Evolutionary conservation across 192 early-diverging fungal genomes (phyloP).

Genomic region (Coemansia asiatica): DNA sequence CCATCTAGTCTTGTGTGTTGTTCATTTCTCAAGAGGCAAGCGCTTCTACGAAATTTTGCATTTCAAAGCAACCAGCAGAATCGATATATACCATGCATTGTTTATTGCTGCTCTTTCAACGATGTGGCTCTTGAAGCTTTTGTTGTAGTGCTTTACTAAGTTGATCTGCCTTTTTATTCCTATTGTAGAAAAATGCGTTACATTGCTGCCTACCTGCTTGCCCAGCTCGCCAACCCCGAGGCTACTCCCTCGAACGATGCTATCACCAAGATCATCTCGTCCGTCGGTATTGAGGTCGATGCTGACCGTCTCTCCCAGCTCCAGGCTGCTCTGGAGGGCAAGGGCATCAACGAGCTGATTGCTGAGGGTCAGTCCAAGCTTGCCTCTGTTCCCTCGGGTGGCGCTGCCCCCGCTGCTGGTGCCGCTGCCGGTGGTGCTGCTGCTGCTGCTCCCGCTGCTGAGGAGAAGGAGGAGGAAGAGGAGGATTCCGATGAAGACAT

Average conservation of each 20-base stretch:
- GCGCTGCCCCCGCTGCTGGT: constrained; percentile 68
- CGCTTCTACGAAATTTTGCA: too few relatives aligned
- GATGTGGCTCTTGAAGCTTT: too few relatives aligned
- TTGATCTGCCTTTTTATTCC: background rate
- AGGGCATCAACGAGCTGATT: constrained; percentile 89
- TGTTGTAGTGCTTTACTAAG: too few relatives aligned
- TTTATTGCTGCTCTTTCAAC: too few relatives aligned
- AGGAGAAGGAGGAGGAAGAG: constrained; percentile 68
- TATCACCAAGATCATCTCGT: constrained; percentile 78
- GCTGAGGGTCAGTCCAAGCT: constrained; percentile 90
- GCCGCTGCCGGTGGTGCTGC: constrained; percentile 67
- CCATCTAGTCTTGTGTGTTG: too few relatives aligned
- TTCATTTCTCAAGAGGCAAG: too few relatives aligned
- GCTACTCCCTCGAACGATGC: constrained; percentile 73
- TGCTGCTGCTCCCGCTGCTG: constrained; percentile 62
- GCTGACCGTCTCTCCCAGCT: constrained; percentile 74
- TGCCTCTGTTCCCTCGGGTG: constrained; percentile 90
- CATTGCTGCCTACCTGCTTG: constrained; percentile 97
- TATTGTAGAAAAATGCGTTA: constrained; percentile 85
- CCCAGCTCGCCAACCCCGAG: constrained; percentile 81
- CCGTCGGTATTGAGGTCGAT: constrained; percentile 94
- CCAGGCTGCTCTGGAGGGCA: constrained; percentile 81
- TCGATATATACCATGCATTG: too few relatives aligned
- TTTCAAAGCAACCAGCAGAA: too few relatives aligned
- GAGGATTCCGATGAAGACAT: constrained; percentile 94